A percentile compares a stretch with the other conserved stretches of the same genome.
phyloP scores from a whole-genome alignment of 2,329 filamentous ascomycete genomes.

The Lachnellula hyalina region DNA sequence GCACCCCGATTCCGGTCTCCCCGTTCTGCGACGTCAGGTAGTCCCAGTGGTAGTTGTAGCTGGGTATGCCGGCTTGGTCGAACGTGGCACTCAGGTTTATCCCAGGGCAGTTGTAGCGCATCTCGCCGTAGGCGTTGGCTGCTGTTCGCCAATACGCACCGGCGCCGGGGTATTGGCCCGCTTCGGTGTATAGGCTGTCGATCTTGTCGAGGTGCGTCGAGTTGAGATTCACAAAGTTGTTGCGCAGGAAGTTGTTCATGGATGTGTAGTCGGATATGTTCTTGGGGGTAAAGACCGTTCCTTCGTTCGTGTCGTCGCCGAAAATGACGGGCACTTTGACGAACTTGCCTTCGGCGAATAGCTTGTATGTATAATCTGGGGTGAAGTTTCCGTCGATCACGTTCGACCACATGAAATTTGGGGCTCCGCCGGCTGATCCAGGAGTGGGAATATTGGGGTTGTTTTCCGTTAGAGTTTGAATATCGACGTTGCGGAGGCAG shows the following conservation, averaged over 20 bases:
- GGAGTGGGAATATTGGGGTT: slow-evolving; percentile 38
- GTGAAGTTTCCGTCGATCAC: slow-evolving; percentile 51
- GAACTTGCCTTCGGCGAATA: slow-evolving; percentile 45
- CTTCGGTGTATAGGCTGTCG: slow-evolving; percentile 49
- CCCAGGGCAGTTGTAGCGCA: slow-evolving; percentile 60
- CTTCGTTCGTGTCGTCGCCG: slow-evolving; percentile 59
- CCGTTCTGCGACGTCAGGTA: slow-evolving; percentile 54
- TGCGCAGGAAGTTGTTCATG: slow-evolving; percentile 50
- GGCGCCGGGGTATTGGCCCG: slow-evolving; percentile 39
- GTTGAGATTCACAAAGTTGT: slow-evolving; percentile 53
- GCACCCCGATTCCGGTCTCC: slow-evolving; percentile 53
- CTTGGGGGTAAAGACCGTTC: slow-evolving; percentile 54
- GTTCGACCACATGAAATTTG: slow-evolving; percentile 50
- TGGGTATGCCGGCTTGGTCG: slow-evolving; percentile 33
- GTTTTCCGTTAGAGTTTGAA: slow-evolving; percentile 37
- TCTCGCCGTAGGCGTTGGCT: slow-evolving; percentile 56
- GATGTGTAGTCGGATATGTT: slow-evolving; percentile 41
- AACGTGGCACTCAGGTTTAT: slow-evolving; percentile 41
- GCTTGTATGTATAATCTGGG: slow-evolving; percentile 43
- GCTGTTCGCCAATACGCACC: slow-evolving; percentile 55
- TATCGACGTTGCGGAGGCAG: slow-evolving; percentile 42
- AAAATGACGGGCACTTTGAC: slow-evolving; percentile 49
- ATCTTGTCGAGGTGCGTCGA: slow-evolving; percentile 45
- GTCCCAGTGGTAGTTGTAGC: slow-evolving; percentile 60
- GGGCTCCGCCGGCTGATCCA: slow-evolving; percentile 31